These are phyloP conservation scores for Malassezia nana DNA, from an alignment of 1,284 basidiomycete species.

Conservation along the genomic window DNA sequence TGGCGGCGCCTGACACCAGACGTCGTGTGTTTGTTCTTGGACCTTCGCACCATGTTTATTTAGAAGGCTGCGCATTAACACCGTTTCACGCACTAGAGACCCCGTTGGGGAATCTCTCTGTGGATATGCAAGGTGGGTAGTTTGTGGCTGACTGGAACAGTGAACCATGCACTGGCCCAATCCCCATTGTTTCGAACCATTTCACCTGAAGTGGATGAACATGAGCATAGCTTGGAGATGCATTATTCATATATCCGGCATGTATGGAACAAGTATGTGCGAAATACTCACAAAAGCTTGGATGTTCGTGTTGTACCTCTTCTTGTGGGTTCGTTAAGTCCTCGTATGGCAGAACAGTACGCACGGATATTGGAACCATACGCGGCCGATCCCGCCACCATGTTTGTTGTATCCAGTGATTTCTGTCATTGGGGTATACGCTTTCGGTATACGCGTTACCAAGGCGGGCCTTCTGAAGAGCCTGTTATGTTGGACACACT, in stretches of 20 bases:
- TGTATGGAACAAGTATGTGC: slow-evolving; percentile 64
- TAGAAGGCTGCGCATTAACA: slow-evolving; percentile 77
- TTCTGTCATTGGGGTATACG: slow-evolving; percentile 96
- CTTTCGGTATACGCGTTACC: slow-evolving; percentile 85
- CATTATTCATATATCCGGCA: slow-evolving; percentile 86
- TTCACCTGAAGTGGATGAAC: slow-evolving; percentile 65
- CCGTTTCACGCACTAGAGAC: slow-evolving; percentile 67
- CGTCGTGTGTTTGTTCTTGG: slow-evolving; percentile 87
- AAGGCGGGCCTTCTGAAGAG: slow-evolving; percentile 55
- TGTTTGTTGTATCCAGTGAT: slow-evolving; percentile 86
- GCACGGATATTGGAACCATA: slow-evolving; percentile 70
- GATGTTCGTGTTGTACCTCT: slow-evolving; percentile 79
- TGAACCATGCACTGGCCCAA: slow-evolving; percentile 59
- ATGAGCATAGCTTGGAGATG: slow-evolving; percentile 97
- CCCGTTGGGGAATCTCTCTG: slow-evolving; percentile 68
- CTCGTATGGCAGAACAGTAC: slow-evolving; percentile 54
- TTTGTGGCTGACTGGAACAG: slow-evolving; percentile 50
- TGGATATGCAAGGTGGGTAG: slow-evolving; percentile 66
- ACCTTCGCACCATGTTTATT: slow-evolving; percentile 84
- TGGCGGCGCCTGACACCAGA: slow-evolving; percentile 50
- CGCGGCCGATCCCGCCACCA: slow-evolving; percentile 63
- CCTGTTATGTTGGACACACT: slow-evolving; percentile 14
- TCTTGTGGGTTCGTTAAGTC: slow-evolving; percentile 69
- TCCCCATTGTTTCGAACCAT: slow-evolving; percentile 67
- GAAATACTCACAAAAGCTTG: slow-evolving; percentile 50